Percentiles rank a stretch among this genome's conserved stretches.
These are phyloP conservation scores for Torulaspora maleeae DNA, from an alignment of 805 yeast genomes.

Conservation along the genomic window DNA sequence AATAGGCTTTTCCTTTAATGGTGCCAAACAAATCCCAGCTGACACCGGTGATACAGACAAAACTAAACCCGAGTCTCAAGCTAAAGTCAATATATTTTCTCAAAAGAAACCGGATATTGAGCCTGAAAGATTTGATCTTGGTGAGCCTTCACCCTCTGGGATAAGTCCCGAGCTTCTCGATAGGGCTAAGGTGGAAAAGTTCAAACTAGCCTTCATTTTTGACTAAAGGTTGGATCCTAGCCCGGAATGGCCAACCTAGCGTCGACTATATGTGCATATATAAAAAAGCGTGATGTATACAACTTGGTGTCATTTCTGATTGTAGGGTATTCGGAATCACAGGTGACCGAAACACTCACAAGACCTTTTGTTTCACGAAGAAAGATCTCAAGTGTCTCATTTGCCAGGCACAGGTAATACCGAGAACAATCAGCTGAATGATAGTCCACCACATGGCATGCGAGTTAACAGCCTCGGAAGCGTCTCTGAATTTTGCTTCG, in stretches of 20 bases:
- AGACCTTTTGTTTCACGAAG: constrained; percentile 69
- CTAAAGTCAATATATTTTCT: not conserved
- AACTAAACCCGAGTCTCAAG: not conserved
- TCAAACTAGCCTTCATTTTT: constrained; percentile 22
- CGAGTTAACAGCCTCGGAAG: constrained; percentile 63
- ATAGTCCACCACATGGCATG: constrained; percentile 72
- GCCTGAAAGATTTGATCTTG: constrained; percentile 18
- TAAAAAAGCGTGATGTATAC: not conserved
- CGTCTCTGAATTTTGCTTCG: constrained; percentile 68
- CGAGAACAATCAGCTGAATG: constrained; percentile 58
- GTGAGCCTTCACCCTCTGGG: constrained; percentile 18
- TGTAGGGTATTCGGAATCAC: not conserved
- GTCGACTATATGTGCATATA: not conserved
- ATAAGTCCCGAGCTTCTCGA: constrained; percentile 15
- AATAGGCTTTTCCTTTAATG: not conserved
- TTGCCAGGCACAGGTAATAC: constrained; percentile 70
- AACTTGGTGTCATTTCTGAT: not conserved
- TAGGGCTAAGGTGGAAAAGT: constrained; percentile 22
- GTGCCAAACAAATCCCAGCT: not conserved
- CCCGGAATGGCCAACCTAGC: not conserved
- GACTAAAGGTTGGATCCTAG: constrained; percentile 4
- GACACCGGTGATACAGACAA: not conserved
- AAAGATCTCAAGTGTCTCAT: constrained; percentile 67
- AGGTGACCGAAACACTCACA: constrained; percentile 20
- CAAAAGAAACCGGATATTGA: not conserved